Base-by-base conservation (phyloP, 148 eudicot genomes). In the Chenopodium album region DNA sequence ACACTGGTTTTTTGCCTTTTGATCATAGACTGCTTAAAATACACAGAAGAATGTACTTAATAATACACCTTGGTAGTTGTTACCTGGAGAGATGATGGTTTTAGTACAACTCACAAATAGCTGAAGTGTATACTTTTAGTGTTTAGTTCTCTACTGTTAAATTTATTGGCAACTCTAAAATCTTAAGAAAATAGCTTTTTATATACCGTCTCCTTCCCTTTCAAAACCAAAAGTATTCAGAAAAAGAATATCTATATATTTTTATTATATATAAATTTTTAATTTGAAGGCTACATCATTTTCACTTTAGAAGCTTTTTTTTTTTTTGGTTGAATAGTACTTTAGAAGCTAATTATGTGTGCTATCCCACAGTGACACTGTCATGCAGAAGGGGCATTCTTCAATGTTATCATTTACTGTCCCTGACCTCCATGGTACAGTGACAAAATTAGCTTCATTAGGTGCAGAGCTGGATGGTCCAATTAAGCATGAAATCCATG, bases 391-490 rank as follows among this genome's bases (percentile, higher is more conserved):
- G 80, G 93, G 85, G 37, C 87, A 89, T 83, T 92, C 97, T 28
- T 91, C 97, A 60, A 86, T 93, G 81, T 80, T 93, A 84, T 95
- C 98, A 48, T 95, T 95, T 65, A 90, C 95, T 5, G 97, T 95
- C 70, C 83, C 92, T 5, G 94, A 93, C 86, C 90, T 95, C 48
- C 89, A 90, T 78, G 85, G 29, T 66, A 87, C 95, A 0, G 94
- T 93, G 80, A 81, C 92, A 31, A 95, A 95, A 72, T 81, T 93
- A 79, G 88, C 89, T 89, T 88, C 89, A 67, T 89, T 95, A 86
- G 96, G 98, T 41, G 98, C 94, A 23, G 93, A 91, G 83, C 79
- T 95, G 76, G 98, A 93, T 85, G 98, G 97, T 63, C 91, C 94
- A 16, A 90, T 92, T 78, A 95, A 93, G 76, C 86, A 93, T 76